These are phyloP conservation scores for Copromyces sp. DNA, from an alignment of 495 filamentous ascomycete genomes.

Conservation along the genomic window DNA sequence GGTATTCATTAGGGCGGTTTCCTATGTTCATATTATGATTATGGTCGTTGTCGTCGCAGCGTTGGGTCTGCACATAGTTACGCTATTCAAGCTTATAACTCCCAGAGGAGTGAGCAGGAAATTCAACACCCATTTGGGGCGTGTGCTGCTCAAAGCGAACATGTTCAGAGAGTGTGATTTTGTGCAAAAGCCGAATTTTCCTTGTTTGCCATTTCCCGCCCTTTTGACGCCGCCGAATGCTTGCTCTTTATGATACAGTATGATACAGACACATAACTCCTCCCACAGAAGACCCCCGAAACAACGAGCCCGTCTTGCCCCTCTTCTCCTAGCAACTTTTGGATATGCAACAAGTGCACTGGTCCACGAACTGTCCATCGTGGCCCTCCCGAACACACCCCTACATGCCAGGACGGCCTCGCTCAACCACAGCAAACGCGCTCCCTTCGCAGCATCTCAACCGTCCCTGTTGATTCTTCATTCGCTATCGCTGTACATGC, in stretches of 20 bases:
- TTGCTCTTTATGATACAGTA: background rate
- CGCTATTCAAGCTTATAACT: background rate
- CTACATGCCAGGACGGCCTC: background rate
- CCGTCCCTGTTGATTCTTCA: conserved; percentile 5
- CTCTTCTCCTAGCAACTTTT: background rate
- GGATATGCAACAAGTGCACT: background rate
- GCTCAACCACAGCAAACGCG: background rate
- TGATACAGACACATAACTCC: background rate
- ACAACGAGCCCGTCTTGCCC: background rate
- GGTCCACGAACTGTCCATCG: background rate
- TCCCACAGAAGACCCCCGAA: background rate
- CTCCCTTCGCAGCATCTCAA: background rate
- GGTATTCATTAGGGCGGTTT: background rate
- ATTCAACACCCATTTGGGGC: background rate
- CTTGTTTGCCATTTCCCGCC: background rate
- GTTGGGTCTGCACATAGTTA: background rate
- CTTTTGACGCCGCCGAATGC: background rate
- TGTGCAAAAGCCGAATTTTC: background rate
- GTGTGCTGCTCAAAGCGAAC: background rate
- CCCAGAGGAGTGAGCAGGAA: background rate
- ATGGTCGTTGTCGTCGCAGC: background rate
- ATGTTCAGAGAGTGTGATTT: background rate
- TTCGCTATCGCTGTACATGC: conserved; percentile 10
- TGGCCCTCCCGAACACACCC: background rate
- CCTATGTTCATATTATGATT: conserved; percentile 1